phyloP scores from a whole-genome alignment of 2,329 filamentous ascomycete species.

The Ilyonectria destructans region DNA sequence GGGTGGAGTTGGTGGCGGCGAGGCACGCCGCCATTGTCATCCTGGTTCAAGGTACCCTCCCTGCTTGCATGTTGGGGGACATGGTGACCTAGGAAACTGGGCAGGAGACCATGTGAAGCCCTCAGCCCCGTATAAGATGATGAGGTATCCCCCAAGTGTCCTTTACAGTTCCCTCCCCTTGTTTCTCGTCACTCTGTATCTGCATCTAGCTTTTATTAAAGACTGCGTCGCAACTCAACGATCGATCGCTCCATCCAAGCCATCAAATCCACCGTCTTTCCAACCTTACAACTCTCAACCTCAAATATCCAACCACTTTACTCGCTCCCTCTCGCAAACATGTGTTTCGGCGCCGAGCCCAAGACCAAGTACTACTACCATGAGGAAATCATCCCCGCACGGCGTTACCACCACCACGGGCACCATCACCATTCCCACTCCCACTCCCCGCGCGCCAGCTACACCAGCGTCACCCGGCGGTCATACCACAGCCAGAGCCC shows the following conservation, averaged over 20 bases:
- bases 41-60: conserved; percentile 41
- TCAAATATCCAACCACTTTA: background rate
- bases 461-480: conserved; percentile 58
- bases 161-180: conserved; percentile 8
- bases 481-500: conserved; percentile 60
- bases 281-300: background rate
- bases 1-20: conserved; percentile 41
- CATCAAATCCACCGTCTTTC: background rate
- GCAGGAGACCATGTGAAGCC: conserved; percentile 44
- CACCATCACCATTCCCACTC: conserved; percentile 55
- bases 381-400: conserved; percentile 67
- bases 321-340: conserved; percentile 51
- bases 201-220: background rate
- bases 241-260: background rate
- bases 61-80: conserved; percentile 42
- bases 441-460: conserved; percentile 59
- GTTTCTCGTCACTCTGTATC: conserved; percentile 24
- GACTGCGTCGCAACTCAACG: background rate
- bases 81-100: conserved; percentile 49
- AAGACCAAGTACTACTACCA: conserved; percentile 69
- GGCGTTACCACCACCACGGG: conserved; percentile 56
- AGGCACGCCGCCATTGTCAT: conserved; percentile 41
- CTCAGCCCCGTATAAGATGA: conserved; percentile 46
- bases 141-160: conserved; percentile 35
- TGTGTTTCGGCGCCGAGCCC: conserved; percentile 67